Conservation (phyloP, 2,329 filamentous ascomycete genomes). For the Cercospora beticola region DNA sequence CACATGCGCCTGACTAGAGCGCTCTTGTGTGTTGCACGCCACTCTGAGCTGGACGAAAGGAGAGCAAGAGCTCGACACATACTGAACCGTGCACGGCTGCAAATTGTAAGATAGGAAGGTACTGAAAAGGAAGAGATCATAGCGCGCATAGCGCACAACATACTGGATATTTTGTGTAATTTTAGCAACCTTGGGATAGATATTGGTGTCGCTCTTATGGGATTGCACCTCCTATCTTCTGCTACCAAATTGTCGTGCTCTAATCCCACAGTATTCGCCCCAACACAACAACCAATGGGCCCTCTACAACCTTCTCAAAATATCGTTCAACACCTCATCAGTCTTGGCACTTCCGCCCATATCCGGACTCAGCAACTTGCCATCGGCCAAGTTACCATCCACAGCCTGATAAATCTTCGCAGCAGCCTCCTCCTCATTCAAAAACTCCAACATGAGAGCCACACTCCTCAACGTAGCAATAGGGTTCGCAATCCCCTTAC, state of each 20-base stretch:
- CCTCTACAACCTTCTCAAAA: conserved; percentile 74
- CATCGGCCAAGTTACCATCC: conserved; percentile 84
- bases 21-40: not conserved
- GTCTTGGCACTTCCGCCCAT: conserved; percentile 85
- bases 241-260: not conserved
- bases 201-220: not conserved
- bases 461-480: conserved; percentile 91
- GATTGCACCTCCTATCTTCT: not conserved
- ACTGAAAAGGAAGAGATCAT: too few relatives aligned
- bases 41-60: not conserved
- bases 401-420: conserved; percentile 89
- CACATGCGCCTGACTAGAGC: not conserved
- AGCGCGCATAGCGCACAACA: too few relatives aligned
- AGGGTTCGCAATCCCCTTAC: conserved; percentile 88
- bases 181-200: not conserved
- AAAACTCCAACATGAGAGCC: conserved; percentile 93
- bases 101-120: too few relatives aligned
- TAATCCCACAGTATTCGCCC: not conserved
- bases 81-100: too few relatives aligned
- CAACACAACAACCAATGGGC: too few relatives aligned
- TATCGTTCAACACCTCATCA: conserved; percentile 81
- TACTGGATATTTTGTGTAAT: not conserved
- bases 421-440: conserved; percentile 82
- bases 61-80: too few relatives aligned
- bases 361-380: conserved; percentile 79